Evolutionary conservation across 2,329 filamentous ascomycete species (phyloP), one percentile per base, ranked within the genome.

Genomic region (Talaromyces islandicus): DNA sequence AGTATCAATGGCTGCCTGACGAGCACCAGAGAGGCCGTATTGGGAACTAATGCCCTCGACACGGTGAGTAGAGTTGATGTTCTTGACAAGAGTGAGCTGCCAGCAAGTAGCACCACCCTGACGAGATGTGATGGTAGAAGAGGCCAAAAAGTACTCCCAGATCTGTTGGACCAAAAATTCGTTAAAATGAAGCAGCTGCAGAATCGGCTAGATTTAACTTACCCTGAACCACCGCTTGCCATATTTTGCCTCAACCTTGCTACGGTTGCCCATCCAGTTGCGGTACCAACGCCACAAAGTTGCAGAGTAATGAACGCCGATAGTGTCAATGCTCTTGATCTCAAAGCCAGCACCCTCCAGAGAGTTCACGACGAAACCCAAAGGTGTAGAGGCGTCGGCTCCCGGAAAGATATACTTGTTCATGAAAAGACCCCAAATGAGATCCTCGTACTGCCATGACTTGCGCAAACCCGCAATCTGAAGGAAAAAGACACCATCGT

Each of bases 381-480:
- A 86, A 56, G 94, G 94, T 61, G 92, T 96, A 50, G 91, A 96
- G 57, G 94, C 94, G 73, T 97, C 94, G 56, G 94, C 94, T 73
- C 94, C 94, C 35, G 92, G 94, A 85, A 97, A 97, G 75, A 97
- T 84, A 78, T 97, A 96, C 82, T 96, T 97, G 88, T 97, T 97
- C 92, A 97, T 96, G 85, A 97, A 97, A 53, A 97, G 84, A 74
- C 94, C 94, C 94, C 94, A 97, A 76, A 93, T 90, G 56, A 97
- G 85, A 79, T 97, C 93, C 82, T 97, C 92, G 73, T 96, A 97
- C 78, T 97, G 94, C 94, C 94, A 97, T 65, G 84, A 82, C 81
- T 95, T 95, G 69, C 94, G 89, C 63, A 99, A 85, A 79, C 94
- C 94, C 69, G 93, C 92, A 69, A 95, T 92, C 78, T 97, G 94